phyloP scores from a whole-genome alignment of 257 asterid species.

The Solanum pennellii region DNA sequence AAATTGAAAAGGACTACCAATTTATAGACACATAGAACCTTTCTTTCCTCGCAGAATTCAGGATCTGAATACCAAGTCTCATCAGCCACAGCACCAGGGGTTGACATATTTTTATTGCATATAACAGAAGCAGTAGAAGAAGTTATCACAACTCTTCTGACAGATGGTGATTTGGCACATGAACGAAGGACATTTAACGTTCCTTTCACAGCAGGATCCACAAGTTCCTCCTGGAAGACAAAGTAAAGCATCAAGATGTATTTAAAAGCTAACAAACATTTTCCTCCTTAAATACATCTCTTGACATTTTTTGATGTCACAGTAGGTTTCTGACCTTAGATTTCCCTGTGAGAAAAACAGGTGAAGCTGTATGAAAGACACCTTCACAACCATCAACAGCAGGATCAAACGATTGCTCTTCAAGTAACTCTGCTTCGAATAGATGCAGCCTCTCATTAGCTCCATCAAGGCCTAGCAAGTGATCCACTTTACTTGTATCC shows the following conservation, averaged over 20 bases:
- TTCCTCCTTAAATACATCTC: background rate
- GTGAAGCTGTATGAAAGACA: conserved; percentile 60
- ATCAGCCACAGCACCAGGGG: conserved; percentile 21
- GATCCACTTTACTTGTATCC: conserved; percentile 34
- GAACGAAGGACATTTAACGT: conserved; percentile 41
- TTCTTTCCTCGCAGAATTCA: conserved; percentile 26
- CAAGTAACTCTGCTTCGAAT: conserved; percentile 31
- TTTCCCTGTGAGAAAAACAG: conserved; percentile 19
- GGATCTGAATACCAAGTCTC: conserved; percentile 67
- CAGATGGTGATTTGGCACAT: conserved; percentile 16
- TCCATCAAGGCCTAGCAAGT: conserved; percentile 44
- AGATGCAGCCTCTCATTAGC: conserved; percentile 41
- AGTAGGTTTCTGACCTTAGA: conserved; percentile 25
- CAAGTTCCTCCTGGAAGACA: conserved; percentile 25
- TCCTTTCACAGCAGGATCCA: conserved; percentile 51
- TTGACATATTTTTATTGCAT: conserved; percentile 7
- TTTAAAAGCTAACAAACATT: background rate
- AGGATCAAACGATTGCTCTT: conserved; percentile 45
- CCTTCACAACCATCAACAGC: conserved; percentile 46
- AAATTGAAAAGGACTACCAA: background rate
- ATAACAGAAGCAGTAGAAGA: conserved; percentile 31
- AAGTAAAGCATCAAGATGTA: background rate
- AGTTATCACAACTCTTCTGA: conserved; percentile 41
- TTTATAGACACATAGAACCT: conserved; percentile 18
- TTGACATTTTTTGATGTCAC: background rate